Evolutionary conservation across 192 early-diverging fungal species (phyloP).

Genomic region (Coemansia brasiliensis): DNA sequence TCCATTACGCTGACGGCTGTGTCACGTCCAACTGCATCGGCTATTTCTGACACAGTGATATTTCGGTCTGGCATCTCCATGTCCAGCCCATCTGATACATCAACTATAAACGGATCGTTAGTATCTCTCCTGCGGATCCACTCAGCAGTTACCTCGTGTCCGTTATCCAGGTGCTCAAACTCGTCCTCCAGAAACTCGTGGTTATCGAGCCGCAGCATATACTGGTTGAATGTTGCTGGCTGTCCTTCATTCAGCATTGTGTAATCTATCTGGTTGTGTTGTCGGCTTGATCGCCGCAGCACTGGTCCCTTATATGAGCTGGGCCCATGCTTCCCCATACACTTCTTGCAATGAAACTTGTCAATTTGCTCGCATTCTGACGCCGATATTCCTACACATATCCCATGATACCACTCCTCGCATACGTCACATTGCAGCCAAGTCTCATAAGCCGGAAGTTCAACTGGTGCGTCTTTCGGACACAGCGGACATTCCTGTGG

Average conservation of each 20-base stretch:
- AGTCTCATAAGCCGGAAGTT: constrained; percentile 52
- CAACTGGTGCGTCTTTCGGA: constrained; percentile 43
- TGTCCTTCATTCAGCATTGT: constrained; percentile 78
- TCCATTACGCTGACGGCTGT: constrained; percentile 87
- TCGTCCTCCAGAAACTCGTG: constrained; percentile 66
- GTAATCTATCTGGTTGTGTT: constrained; percentile 72
- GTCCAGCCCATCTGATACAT: constrained; percentile 65
- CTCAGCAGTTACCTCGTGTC: constrained; percentile 66
- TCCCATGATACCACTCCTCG: constrained; percentile 66
- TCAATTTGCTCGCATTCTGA: constrained; percentile 64
- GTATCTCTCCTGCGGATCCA: constrained; percentile 65
- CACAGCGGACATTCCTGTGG: constrained; percentile 49
- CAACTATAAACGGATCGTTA: constrained; percentile 74
- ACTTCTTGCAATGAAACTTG: constrained; percentile 63
- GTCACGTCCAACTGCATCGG: constrained; percentile 59
- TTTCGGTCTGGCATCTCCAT: constrained; percentile 74
- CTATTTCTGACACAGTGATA: constrained; percentile 65
- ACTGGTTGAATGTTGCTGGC: constrained; percentile 77
- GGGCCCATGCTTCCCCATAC: constrained; percentile 58
- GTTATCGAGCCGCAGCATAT: constrained; percentile 68
- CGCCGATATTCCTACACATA: constrained; percentile 60
- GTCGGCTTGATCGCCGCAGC: constrained; percentile 61
- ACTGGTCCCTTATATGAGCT: constrained; percentile 55
- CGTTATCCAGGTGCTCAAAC: constrained; percentile 65
- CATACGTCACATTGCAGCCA: constrained; percentile 73